Evolutionary conservation across 768 basidiomycete genomes (phyloP), one percentile per base, ranked within the genome.

Genomic region (Sarcomyxa edulis): DNA sequence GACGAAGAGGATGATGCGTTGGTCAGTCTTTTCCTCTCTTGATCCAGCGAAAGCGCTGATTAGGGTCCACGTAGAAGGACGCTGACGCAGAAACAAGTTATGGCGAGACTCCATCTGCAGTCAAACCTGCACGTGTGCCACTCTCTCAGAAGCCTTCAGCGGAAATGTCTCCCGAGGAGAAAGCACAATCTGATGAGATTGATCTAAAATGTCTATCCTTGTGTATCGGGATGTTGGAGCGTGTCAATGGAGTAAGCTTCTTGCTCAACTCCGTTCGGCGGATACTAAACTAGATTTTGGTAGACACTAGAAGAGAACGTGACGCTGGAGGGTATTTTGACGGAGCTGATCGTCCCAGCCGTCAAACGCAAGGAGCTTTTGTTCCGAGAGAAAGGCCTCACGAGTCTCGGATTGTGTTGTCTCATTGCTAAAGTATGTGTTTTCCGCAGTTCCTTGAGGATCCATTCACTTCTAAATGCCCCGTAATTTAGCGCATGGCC

Each of bases 341-440:
- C 64, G 6, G 87, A 93, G 46, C 65, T 97, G 12, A 91, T 96
- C 44, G 68, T 92, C n/a, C 94, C 94, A 3, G 74, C 87, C 0
- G 83, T 95, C 12, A 73, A 74, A 52, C 72, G 81, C 40, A 90
- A 90, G 54, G 86, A 93, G 38, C 64, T 78, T 7, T 43, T 44
- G 2, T 63, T 88, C 19, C 65, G 78, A 16, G 77, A 84, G 53
- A 71, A 76, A 40, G 86, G 81, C 3, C 54, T 87, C n/a, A 64
- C 81, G 26, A 74, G 76, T 31, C 64, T 89, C 7, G 86, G 84
- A 0, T 52, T 90, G 10, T 85, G 81, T 48, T 85, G 78, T 54
- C 71, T 89, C 25, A 87, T 92, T 42, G 84, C 82, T 11, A 69
- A 71, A 59, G 81, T 81, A 44, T 12, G 58, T 43, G 4, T 37